Evolutionary conservation across 2,329 filamentous ascomycete species (phyloP).

Genomic region (Cadophora malorum): DNA sequence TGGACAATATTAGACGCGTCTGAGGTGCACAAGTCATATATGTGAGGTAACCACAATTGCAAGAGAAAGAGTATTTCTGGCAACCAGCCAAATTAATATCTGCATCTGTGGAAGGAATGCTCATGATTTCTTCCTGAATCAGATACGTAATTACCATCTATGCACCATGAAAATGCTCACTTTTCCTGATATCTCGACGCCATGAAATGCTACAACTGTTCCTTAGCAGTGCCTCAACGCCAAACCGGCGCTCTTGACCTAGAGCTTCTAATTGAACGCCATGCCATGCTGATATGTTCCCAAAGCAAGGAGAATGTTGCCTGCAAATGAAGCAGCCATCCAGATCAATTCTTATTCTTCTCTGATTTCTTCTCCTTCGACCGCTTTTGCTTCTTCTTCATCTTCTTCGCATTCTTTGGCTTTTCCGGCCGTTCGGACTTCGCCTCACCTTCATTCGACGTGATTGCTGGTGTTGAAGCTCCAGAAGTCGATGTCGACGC

Average conservation of each 20-base stretch:
- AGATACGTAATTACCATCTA: not conserved
- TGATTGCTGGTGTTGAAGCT: constrained; percentile 27
- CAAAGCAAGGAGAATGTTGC: not conserved
- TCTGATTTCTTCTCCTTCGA: constrained; percentile 23
- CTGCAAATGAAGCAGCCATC: constrained; percentile 3
- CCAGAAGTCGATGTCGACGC: constrained; percentile 26
- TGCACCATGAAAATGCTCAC: not conserved
- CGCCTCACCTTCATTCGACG: constrained; percentile 28
- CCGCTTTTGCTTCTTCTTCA: constrained; percentile 12
- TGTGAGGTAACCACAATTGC: not conserved
- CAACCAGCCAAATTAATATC: too few species aligned
- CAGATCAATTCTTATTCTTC: constrained; percentile 21
- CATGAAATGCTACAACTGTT: constrained; percentile 7
- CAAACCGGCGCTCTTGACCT: not conserved
- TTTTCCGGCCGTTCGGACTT: constrained; percentile 14
- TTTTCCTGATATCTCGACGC: constrained; percentile 11
- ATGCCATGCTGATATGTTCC: constrained; percentile 1
- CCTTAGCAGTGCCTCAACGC: not conserved
- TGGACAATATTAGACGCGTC: not conserved
- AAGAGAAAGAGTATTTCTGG: too few species aligned
- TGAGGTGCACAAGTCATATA: not conserved
- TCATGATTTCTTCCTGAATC: not conserved
- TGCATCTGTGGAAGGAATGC: not conserved
- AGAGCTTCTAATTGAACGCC: constrained; percentile 15
- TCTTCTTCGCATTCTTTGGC: constrained; percentile 27